Evolutionary conservation across 164 flowering plant species (phyloP), one percentile per base, ranked within the genome.

Genomic region (Malania oleifera): DNA sequence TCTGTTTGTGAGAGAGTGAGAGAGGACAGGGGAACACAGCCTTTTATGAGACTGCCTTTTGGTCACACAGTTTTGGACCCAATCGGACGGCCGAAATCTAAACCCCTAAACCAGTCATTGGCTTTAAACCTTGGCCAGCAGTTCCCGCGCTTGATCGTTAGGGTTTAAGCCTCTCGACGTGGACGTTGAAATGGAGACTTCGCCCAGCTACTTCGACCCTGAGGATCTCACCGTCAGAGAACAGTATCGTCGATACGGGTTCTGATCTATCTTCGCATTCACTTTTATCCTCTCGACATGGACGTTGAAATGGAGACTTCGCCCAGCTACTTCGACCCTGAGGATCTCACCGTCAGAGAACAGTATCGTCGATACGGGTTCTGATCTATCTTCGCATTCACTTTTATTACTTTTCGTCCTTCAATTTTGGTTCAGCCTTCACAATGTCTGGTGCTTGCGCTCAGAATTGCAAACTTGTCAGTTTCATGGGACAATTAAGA

Each of bases 181-280:
- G 86, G 89, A 84, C 23, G 65, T 64, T 8, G 90, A 85, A 8
- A 86, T 82, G 86, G 90, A 78, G 29, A 66, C 77, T 24, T 75
- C 83, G 52, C 87, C 87, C 7, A 72, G 75, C 69, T 75, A 70
- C 61, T 83, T 80, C 68, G 86, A 85, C 65, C 98, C 96, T 1
- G 80, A 86, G 49, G 82, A 88, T 57, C 84, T 82, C 65, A 72
- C 70, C 64, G 49, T 20, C 38, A 60, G 98, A 52, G 92, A 85
- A 63, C 78, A 77, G 51, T 89, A 34, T 68, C 96, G 98, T 29
- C 89, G 98, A 23, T 91, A 83, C 78, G 86, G 98, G 98, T 86
- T 60, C 22, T 31, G 4, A 31, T 47, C 40, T 11, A 24, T 11
- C 17, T 12, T n/a, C n/a, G n/a, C n/a, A n/a, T n/a, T n/a, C n/a